Evolutionary conservation across 129 eudicot species (phyloP), one percentile per base, ranked within the genome.

Genomic region (Chrysanthemum makinoi): DNA sequence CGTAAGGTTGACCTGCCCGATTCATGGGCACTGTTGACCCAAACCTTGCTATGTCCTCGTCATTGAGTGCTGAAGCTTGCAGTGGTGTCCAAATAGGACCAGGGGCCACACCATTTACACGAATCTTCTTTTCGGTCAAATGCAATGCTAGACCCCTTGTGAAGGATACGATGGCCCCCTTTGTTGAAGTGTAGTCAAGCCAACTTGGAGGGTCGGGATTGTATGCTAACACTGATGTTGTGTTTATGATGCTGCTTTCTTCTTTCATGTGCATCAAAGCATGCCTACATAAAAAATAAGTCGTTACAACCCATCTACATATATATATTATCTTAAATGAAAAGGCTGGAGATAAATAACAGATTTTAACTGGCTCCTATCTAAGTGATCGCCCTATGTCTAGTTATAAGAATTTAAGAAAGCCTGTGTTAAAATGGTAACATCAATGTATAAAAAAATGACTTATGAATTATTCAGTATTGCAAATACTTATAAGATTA

Each of bases 21-120:
- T 57, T 57, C 62, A 57, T 8, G 2, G 62, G 62, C 1, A 13
- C 62, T 6, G 19, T 5, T 57, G 62, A 57, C 6, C 30, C 62
- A 22, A 8, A 57, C 62, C 22, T 26, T 4, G 30, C 14, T 19
- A 57, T 13, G 22, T 57, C 14, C 10, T 5, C 4, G 16, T 22
- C 14, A 5, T 57, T 26, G 14, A 57, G 19, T 3, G 28, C 19
- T 57, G 62, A 11, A 1, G 62, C 26, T 17, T 5, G 62, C 19
- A 56, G 19, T 22, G 62, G 62, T 19, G 62, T 57, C 19, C 22
- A 19, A 8, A 57, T 26, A 19, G 62, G 62, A 26, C 62, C 62
- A 57, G 62, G 62, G 19, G 62, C 62, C 3, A 57, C 62, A 17
- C 62, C 62, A 57, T 57, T 57, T 10, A 57, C 62, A 11, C 62